Base-by-base conservation (phyloP, 116 monocot species). In the Cymodocea nodosa region DNA sequence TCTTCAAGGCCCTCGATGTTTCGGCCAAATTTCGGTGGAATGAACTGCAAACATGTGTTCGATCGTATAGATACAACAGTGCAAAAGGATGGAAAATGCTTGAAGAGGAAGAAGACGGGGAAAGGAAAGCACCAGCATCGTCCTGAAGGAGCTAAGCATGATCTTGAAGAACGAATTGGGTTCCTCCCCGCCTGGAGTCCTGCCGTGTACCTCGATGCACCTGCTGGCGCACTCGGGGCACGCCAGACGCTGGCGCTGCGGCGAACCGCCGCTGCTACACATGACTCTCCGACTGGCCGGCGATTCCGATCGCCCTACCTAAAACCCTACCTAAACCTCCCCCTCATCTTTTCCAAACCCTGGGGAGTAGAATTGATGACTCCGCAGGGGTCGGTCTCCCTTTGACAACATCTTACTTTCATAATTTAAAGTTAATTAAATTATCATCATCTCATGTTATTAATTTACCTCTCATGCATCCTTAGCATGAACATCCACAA, bases 151-250 rank as follows among this genome's bases (percentile, higher is more conserved):
- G 4, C 56, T 40, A 18, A 69, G 4, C 69, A 69, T 69, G 69
- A 69, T 44, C 16, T 69, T 69, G 58, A 69, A 69, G 37, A 69
- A 69, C 40, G 69, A 69, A 40, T 16, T 0, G 0, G 36, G 18
- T 22, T 49, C 63, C 14, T 54, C 54, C 3, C n/a, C 20, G 54
- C 11, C 11, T 1, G 9, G 1, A 34, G 15, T 50, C 39, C 49
- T 40, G 22, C 44, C 48, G 48, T 63, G 63, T 14, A 63, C 20
- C 44, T 40, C 1, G 18, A 39, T 9, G 48, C 63, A 63, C 19
- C 36, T 63, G n/a, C 10, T 22, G 18, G 20, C 48, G 36, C 63
- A 63, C 63, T 63, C 48, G 20, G 18, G 14, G 18, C 63, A 63
- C 15, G 63, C 63, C 63, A 30, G 18, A 10, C 19, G 15, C 4